These are phyloP conservation scores for Penicillium verrucosum DNA, from an alignment of 2,329 filamentous ascomycete species.

Conservation along the genomic window DNA sequence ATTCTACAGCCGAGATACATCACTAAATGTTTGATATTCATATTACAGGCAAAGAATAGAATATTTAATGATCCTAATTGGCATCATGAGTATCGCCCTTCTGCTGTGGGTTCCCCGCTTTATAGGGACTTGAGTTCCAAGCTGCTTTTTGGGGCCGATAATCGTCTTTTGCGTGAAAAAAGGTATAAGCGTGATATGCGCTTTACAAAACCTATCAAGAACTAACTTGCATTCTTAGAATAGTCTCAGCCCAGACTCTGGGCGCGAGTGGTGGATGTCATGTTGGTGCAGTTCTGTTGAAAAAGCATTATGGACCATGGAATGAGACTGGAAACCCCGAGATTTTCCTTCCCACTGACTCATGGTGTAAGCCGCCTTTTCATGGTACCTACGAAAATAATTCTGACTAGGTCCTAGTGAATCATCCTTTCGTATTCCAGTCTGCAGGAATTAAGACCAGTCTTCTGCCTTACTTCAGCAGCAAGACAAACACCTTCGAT, in stretches of 20 bases:
- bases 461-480: slow-evolving; percentile 11
- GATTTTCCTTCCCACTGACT: slow-evolving; percentile 13
- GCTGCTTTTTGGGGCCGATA: slow-evolving; percentile 11
- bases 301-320: slow-evolving; percentile 14
- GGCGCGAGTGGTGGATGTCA: slow-evolving; percentile 16
- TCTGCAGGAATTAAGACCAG: slow-evolving; percentile 10
- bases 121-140: slow-evolving; percentile 11
- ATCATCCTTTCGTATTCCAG: slow-evolving; percentile 12
- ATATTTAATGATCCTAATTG: slow-evolving; percentile 14
- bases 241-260: slow-evolving; percentile 12
- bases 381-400: neutral
- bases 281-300: slow-evolving; percentile 7
- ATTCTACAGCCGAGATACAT: no score
- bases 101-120: slow-evolving; percentile 5
- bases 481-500: slow-evolving; percentile 13
- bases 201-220: neutral
- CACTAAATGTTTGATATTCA: neutral
- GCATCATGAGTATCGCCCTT: slow-evolving; percentile 17
- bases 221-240: neutral
- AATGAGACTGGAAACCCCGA: slow-evolving; percentile 7
- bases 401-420: slow-evolving; percentile 2
- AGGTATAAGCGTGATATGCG: neutral
- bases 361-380: slow-evolving; percentile 5
- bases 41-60: slow-evolving; percentile 8
- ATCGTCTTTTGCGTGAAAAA: slow-evolving; percentile 13